Base-by-base conservation (phyloP, 345 rosid genomes). In the Acer negundo region DNA sequence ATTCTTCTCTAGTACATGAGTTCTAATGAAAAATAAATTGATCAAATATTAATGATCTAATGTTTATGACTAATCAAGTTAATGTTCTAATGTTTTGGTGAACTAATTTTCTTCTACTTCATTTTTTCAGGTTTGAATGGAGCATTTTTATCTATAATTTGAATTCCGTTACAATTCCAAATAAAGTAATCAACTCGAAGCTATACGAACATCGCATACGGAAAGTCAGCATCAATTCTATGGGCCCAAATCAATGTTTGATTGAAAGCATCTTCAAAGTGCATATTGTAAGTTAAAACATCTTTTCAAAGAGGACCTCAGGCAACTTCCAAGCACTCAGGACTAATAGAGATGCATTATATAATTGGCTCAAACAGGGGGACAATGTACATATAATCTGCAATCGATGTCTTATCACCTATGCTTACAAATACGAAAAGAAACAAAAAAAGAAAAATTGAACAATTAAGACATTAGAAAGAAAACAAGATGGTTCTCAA, bases 301-400 rank as follows among this genome's bases (percentile, higher is more conserved):
- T 22, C 5, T 69, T 62, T 22, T 69, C 46, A 20, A 8, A 51
- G 69, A 66, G 16, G 20, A 23, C 38, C 31, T 69, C 11, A 10
- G 23, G 63, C 55, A 62, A 61, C 65, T 47, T 38, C 69, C 26
- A 26, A 47, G 16, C 31, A 20, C 38, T 46, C 49, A 8, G 58
- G 70, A 46, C 51, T 49, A 58, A 68, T 3, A n/a, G 44, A 58
- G 59, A 49, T 42, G 31, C 35, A 61, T 24, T 58, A 74, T 68
- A 6, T 10, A 10, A 19, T 40, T 49, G 3, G 24, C 28, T 78
- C 49, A 55, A 24, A n/a, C 7, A 55, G 4, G 69, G 26, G 31
- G 55, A 20, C 63, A 42, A 72, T 20, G 19, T 17, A 65, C 46
- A 71, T 17, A 65, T 16, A 16, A 65, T 22, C 15, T 42, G 56